A percentile compares a stretch with the other conserved stretches of the same genome.
These are phyloP conservation scores for Leishmania tropica DNA, from an alignment of 208 protist genomes.

Conservation along the genomic window DNA sequence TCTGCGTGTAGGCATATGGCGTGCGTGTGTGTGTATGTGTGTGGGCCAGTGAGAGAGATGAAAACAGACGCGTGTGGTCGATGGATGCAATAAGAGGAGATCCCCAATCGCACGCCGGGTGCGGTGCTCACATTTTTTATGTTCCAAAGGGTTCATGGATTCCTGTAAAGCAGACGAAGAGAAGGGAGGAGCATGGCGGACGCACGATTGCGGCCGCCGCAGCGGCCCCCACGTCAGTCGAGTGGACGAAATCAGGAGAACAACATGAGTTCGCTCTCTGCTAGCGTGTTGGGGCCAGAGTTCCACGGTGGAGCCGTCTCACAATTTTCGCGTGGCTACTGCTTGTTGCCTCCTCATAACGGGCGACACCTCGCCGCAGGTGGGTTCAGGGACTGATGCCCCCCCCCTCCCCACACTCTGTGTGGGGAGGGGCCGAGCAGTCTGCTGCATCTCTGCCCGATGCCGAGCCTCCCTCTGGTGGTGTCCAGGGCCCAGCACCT, in stretches of 20 bases:
- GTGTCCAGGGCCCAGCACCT: background rate
- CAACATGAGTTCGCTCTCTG: background rate
- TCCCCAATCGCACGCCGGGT: background rate
- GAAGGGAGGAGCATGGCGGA: background rate
- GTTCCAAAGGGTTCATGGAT: background rate
- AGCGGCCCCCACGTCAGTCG: background rate
- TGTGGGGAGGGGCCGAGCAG: background rate
- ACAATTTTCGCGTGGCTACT: background rate
- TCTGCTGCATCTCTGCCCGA: no score
- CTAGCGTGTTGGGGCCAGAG: background rate
- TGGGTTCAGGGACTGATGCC: background rate
- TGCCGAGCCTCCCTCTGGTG: background rate
- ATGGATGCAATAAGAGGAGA: background rate
- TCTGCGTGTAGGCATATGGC: no score
- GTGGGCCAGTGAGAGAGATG: background rate
- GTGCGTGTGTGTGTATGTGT: background rate
- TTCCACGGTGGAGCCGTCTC: background rate
- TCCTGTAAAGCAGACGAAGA: background rate
- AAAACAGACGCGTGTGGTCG: background rate
- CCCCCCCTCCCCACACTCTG: no score
- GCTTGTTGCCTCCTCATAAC: background rate
- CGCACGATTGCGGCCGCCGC: background rate
- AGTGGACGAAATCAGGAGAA: background rate
- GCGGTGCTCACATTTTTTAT: background rate
- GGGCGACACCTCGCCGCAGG: background rate